A percentile compares a stretch with the other conserved stretches of the same genome.
phyloP scores from a whole-genome alignment of 441 rosid species.

The Jatropha podagrica region DNA sequence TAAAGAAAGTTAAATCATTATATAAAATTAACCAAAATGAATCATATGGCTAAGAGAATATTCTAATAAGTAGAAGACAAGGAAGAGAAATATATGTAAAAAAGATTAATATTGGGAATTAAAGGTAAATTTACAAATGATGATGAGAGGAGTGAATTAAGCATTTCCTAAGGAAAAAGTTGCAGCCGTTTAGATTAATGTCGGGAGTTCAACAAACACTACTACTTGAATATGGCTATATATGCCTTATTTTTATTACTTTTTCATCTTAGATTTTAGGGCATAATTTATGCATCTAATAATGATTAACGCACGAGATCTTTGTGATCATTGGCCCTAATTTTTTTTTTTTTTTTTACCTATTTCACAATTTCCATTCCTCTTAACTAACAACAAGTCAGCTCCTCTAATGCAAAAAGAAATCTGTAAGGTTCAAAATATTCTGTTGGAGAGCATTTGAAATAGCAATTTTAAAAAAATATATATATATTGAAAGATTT shows the following conservation, averaged over 20 bases:
- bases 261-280: background rate
- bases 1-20: conserved; percentile 4
- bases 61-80: background rate
- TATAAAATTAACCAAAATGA: background rate
- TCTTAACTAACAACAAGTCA: too few relatives aligned
- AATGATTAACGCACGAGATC: background rate
- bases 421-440: too few relatives aligned
- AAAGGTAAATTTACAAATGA: background rate
- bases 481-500: background rate
- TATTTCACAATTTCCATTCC: too few relatives aligned
- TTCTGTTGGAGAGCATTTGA: too few relatives aligned
- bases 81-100: background rate
- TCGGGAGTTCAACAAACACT: conserved; percentile 8
- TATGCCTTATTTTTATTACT: background rate
- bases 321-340: background rate
- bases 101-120: background rate
- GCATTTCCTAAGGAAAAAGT: conserved; percentile 12
- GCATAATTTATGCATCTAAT: background rate
- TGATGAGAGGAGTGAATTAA: conserved; percentile 10
- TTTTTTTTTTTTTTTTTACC: background rate
- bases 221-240: conserved; percentile 1
- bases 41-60: background rate
- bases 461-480: too few relatives aligned
- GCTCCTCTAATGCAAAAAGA: too few relatives aligned
- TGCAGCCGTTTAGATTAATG: conserved; percentile 1